Base-by-base conservation (phyloP, 345 rosid genomes). In the Kandelia obovata region DNA sequence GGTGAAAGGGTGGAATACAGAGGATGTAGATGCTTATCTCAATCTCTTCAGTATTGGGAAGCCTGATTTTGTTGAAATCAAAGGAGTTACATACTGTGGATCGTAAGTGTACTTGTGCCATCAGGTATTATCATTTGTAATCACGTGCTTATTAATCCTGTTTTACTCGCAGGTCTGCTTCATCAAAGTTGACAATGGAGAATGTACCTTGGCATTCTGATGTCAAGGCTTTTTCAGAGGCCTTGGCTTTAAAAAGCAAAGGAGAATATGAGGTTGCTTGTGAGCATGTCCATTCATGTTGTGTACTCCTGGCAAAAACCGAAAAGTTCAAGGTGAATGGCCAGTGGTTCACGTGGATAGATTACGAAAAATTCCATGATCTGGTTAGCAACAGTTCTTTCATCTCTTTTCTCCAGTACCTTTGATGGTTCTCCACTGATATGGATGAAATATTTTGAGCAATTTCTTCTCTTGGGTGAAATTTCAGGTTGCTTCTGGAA, bases 151-250 rank as follows among this genome's bases (percentile, higher is more conserved):
- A 19, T 2, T 17, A 5, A 35, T 9, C 19, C 2, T 47, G 5
- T 4, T 51, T 58, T 35, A 16, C 30, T 31, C 21, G 39, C 79
- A 95, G 99, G 62, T 84, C 99, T 70, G 90, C 98, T 27, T 90
- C 98, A 46, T 95, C 99, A 71, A 95, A 92, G 80, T 73, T 95
- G 86, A 92, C 96, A 5, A 95, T 92, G 99, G 97, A 92, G 81
- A 95, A 95, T 79, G 97, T 92, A 30, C 99, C 97, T 0, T 95
- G 99, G 98, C 99, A 92, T 71, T 60, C 92, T 15, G 98, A 94
- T 61, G 99, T 95, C 57, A 95, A 81, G 80, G 85, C 84, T 61
- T 95, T 95, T 74, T 95, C 99, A 20, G 98, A 95, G 80, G 92
- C 94, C 58, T 79, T 92, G 58, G 82, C 97, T 66, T 46, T 62